A percentile compares a stretch with the other conserved stretches of the same genome.
Evolutionary conservation across 2,329 filamentous ascomycete genomes (phyloP).

Genomic region (Tolypocladium capitatum): DNA sequence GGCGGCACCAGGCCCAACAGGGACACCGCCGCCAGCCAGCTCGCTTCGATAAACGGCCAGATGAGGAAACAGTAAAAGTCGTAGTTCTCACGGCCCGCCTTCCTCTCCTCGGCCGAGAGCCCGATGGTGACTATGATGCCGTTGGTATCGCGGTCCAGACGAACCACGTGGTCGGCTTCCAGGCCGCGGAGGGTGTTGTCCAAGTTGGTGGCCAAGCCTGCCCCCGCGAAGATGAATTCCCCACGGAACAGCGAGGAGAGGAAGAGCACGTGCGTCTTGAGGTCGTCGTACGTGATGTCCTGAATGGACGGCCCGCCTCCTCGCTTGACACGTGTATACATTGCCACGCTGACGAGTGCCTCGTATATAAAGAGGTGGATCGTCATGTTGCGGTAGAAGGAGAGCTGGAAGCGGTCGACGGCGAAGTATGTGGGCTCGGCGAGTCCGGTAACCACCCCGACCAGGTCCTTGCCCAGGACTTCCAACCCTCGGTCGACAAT

Average conservation of each 20-base stretch:
- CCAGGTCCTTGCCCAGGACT: constrained; percentile 78
- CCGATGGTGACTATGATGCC: constrained; percentile 54
- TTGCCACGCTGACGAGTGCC: constrained; percentile 73
- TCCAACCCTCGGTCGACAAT: constrained; percentile 86
- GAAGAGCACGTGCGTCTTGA: constrained; percentile 73
- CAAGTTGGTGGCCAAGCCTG: constrained; percentile 69
- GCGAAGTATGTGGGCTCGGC: constrained; percentile 90
- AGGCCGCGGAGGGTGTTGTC: constrained; percentile 66
- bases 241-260: constrained; percentile 86
- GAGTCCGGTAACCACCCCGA: constrained; percentile 65
- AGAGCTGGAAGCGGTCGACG: constrained; percentile 90
- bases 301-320: constrained; percentile 77
- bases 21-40: constrained; percentile 81
- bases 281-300: constrained; percentile 59
- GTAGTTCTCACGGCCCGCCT: constrained; percentile 78
- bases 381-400: constrained; percentile 98
- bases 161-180: constrained; percentile 66
- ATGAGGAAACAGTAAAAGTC: constrained; percentile 99
- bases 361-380: constrained; percentile 96
- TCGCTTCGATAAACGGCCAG: constrained; percentile 94
- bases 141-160: constrained; percentile 43
- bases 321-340: constrained; percentile 84
- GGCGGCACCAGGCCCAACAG: constrained; percentile 79
- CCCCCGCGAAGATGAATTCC: constrained; percentile 91
- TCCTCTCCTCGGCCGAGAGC: constrained; percentile 62